Evolutionary conservation across 1,284 basidiomycete species (phyloP).

Genomic region (Cutaneotrichosporon curvatum): DNA sequence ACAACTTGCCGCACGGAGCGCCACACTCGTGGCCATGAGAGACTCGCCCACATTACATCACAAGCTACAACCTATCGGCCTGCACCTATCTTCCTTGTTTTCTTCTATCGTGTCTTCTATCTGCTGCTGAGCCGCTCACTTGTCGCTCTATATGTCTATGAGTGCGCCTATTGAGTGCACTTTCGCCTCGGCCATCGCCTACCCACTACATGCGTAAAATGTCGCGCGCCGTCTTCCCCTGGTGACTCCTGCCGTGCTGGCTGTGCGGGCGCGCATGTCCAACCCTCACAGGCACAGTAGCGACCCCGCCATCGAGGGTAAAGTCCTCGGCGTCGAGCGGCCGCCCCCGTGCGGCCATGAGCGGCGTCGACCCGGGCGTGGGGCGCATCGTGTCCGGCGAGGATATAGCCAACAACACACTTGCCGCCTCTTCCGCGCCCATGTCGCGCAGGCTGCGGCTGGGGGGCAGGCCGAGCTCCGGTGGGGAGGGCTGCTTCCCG

Average conservation of each 20-base stretch:
- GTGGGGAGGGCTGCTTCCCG: slow-evolving; percentile 15
- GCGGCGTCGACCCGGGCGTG: slow-evolving; percentile 18
- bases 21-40: too few relatives aligned
- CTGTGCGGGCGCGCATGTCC: too few relatives aligned
- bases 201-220: slow-evolving; percentile 38
- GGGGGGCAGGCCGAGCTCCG: slow-evolving; percentile 3
- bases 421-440: slow-evolving; percentile 39
- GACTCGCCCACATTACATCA: too few relatives aligned
- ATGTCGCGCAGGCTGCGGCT: slow-evolving; percentile 15
- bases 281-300: not conserved
- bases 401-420: slow-evolving; percentile 37
- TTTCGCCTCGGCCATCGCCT: too few relatives aligned
- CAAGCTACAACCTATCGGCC: too few relatives aligned
- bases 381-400: slow-evolving; percentile 39
- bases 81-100: too few relatives aligned
- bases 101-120: too few relatives aligned
- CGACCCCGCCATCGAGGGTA: slow-evolving; percentile 27
- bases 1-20: too few relatives aligned
- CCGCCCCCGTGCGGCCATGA: slow-evolving; percentile 17
- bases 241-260: not conserved
- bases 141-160: too few relatives aligned
- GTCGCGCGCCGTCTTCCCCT: slow-evolving; percentile 41
- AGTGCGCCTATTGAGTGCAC: too few relatives aligned
- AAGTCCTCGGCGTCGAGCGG: slow-evolving; percentile 38
- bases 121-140: too few relatives aligned